Conservation (phyloP, 176 grass and related monocot genomes). For the Musa troglodytarum region DNA sequence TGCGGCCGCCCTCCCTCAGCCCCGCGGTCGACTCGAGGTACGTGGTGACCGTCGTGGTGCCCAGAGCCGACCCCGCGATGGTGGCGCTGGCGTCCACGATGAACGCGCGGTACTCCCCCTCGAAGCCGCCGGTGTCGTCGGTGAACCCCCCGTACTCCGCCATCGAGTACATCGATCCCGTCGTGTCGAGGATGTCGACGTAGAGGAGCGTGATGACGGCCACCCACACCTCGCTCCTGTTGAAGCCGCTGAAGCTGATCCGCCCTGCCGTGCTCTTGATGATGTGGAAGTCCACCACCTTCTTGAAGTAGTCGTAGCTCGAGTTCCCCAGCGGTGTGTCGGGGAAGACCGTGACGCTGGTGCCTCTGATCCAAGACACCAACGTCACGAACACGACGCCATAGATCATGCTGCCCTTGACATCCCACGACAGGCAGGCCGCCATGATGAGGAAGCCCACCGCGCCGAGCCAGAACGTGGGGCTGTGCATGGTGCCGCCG, state of each 20-base stretch:
- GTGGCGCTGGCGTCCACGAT: neutral
- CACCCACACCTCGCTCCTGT: neutral
- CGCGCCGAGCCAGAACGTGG: neutral
- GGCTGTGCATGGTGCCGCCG: neutral
- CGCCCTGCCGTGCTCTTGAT: neutral
- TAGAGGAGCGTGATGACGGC: neutral
- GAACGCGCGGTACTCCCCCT: neutral
- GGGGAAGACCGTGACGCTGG: neutral
- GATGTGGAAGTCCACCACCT: neutral
- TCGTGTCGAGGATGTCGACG: neutral
- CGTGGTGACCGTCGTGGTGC: neutral
- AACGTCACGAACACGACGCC: neutral
- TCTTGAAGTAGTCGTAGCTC: neutral
- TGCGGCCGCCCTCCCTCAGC: neutral
- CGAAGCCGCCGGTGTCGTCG: neutral
- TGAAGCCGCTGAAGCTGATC: neutral
- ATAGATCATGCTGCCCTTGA: neutral
- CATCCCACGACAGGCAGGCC: neutral
- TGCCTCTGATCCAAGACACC: neutral
- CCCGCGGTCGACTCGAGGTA: neutral
- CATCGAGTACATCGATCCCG: neutral
- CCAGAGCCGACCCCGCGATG: neutral
- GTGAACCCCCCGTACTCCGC: neutral
- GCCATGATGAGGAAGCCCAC: neutral
- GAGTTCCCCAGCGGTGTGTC: neutral